phyloP scores from a whole-genome alignment of 139 green algal genomes.

The Ulvella scutata region DNA sequence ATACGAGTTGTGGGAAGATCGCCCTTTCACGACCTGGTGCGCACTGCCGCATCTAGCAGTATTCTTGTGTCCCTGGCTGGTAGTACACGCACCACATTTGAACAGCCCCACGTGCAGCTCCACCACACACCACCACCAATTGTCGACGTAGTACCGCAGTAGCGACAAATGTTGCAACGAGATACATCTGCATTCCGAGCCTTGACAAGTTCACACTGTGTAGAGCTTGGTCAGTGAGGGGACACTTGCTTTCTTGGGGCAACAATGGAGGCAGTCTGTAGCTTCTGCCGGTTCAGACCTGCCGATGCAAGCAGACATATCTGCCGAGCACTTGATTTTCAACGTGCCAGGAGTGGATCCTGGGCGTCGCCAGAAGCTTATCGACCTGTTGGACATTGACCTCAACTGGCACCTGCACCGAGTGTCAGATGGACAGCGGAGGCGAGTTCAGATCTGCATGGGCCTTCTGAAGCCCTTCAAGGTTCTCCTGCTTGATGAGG shows the following conservation, averaged over 20 bases:
- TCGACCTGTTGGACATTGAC: constrained; percentile 69
- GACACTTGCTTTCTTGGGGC: constrained; percentile 63
- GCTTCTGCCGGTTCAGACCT: constrained; percentile 78
- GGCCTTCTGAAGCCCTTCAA: constrained; percentile 72
- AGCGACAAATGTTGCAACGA: no score
- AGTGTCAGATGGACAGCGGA: constrained; percentile 81
- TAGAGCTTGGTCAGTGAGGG: constrained; percentile 52
- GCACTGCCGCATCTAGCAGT: constrained; percentile 9
- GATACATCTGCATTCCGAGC: not conserved
- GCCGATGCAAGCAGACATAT: constrained; percentile 68
- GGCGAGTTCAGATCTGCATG: constrained; percentile 82
- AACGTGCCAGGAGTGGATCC: constrained; percentile 33
- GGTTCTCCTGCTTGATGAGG: constrained; percentile 76
- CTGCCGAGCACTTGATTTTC: constrained; percentile 66
- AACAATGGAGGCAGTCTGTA: constrained; percentile 80
- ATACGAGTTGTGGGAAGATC: constrained; percentile 71
- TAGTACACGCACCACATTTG: no score
- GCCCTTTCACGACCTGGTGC: constrained; percentile 83
- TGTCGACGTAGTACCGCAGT: no score
- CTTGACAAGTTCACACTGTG: no score
- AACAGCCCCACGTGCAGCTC: no score
- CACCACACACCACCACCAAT: no score
- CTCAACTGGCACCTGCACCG: constrained; percentile 63
- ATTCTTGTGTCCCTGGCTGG: no score
- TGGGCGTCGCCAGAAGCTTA: not conserved